Evolutionary conservation across 1,284 basidiomycete species (phyloP), one percentile per base, ranked within the genome.

Genomic region (Lignosus rhinocerotis): DNA sequence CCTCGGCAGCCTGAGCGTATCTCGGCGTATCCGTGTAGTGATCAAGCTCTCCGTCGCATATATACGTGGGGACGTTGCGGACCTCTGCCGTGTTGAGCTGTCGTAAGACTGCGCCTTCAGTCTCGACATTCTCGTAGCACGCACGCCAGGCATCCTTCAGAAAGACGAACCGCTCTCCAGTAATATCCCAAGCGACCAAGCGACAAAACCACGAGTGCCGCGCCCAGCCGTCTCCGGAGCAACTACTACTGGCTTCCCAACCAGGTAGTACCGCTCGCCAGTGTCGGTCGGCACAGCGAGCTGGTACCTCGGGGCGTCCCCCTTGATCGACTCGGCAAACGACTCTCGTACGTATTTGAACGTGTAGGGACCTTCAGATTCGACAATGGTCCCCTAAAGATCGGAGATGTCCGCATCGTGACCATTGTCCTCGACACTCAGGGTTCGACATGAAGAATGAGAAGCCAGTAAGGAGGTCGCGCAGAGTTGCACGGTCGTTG

Each of bases 131-230:
- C 14, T 42, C 43, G 17, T 55, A 54, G 44, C 36, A 43, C 12
- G 49, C 51, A 12, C 59, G 48, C 61, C 61, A 63, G 3, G 51
- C 51, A 31, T 63, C 61, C 46, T 63, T 60, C 3, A 63, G 36
- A 38, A 45, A 59, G 1, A 59, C 57, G 17, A 62, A 56, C 14
- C 36, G 42, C 11, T 38, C 16, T 0, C 21, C 34, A 1, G 11
- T 25, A 3, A 34, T 16, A 32, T 58, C 56, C 7, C 47, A 21
- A 0, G 60, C 60, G 31, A 61, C 30, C 8, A 36, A 36, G 34
- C 43, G 8, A 25, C 14, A 30, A 46, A 59, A 1, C 57, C 54
- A 6, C 51, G 57, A 2, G 60, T 59, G 1, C 53, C 56, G 14
- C 57, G 60, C 9, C 60, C 56, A 12, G 52, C 42, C 54, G 53